phyloP scores from a whole-genome alignment of 1,284 basidiomycete genomes.

The Apiotrichum siamense region DNA sequence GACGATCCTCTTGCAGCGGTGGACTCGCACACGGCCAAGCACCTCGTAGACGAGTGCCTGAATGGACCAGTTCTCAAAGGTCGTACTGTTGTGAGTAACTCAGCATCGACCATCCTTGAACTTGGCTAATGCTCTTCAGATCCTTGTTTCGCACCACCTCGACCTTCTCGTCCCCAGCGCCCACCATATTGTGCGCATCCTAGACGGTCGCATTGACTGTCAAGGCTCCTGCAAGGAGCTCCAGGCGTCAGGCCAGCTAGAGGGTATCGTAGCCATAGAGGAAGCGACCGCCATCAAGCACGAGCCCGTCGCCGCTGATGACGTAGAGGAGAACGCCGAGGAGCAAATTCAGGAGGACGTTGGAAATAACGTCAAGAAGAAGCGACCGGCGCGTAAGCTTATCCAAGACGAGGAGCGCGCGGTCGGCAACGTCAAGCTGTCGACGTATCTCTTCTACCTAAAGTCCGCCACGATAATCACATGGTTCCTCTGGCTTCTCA shows the following conservation, averaged over 20 bases:
- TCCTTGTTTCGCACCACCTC: constrained; percentile 83
- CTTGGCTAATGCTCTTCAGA: constrained; percentile 31
- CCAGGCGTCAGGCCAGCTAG: constrained; percentile 53
- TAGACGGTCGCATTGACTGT: constrained; percentile 56
- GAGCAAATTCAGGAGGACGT: constrained; percentile 51
- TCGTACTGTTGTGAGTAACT: constrained; percentile 55
- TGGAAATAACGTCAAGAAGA: constrained; percentile 38
- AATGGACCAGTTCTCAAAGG: constrained; percentile 58
- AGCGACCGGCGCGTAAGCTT: constrained; percentile 39
- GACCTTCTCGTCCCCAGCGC: constrained; percentile 59
- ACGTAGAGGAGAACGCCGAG: constrained; percentile 23
- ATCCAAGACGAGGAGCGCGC: constrained; percentile 55
- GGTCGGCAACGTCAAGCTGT: constrained; percentile 69
- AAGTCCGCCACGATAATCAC: constrained; percentile 46
- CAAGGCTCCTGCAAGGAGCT: constrained; percentile 58
- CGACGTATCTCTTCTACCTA: constrained; percentile 70
- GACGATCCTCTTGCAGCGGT: constrained; percentile 85
- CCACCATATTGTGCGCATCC: constrained; percentile 62
- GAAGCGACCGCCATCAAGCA: constrained; percentile 51
- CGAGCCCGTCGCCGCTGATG: constrained; percentile 42
- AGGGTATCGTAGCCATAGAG: constrained; percentile 39
- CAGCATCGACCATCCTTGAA: too few relatives aligned
- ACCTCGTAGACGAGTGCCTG: constrained; percentile 61
- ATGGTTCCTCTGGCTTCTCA: constrained; percentile 39
- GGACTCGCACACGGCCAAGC: constrained; percentile 79